Conservation (phyloP, 495 filamentous ascomycete species). For the Letharia lupina region DNA sequence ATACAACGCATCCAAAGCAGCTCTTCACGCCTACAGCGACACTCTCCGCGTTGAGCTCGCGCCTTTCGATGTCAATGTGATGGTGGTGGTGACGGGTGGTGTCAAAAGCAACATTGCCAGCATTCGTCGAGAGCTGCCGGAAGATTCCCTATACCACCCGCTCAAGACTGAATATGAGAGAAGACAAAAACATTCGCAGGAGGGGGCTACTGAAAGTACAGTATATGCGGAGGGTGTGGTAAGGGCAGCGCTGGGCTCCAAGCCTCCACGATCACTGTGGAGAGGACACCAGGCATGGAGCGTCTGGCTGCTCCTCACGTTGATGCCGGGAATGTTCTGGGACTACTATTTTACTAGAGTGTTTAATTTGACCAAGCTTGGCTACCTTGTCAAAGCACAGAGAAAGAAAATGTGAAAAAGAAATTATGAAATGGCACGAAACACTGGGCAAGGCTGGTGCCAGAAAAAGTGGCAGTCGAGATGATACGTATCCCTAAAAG, state of each 20-base stretch:
- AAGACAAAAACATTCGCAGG: slow-evolving; percentile 49
- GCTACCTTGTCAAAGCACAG: background rate
- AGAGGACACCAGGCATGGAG: slow-evolving; percentile 37
- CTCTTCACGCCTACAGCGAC: slow-evolving; percentile 51
- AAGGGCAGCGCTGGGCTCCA: slow-evolving; percentile 40
- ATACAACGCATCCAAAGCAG: slow-evolving; percentile 59
- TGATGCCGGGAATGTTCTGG: slow-evolving; percentile 43
- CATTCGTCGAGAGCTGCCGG: slow-evolving; percentile 39
- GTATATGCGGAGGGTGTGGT: slow-evolving; percentile 53
- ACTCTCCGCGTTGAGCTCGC: slow-evolving; percentile 50
- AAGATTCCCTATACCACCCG: slow-evolving; percentile 44
- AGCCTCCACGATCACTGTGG: slow-evolving; percentile 47
- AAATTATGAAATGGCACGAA: background rate
- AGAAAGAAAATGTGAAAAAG: slow-evolving; percentile 5
- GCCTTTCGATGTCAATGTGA: slow-evolving; percentile 41
- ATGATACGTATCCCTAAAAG: background rate
- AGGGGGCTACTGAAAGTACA: slow-evolving; percentile 43
- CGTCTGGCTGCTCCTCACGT: slow-evolving; percentile 43
- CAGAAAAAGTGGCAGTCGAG: background rate
- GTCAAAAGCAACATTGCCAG: slow-evolving; percentile 52
- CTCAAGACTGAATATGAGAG: slow-evolving; percentile 44
- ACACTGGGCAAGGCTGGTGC: background rate
- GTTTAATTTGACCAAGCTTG: slow-evolving; percentile 28
- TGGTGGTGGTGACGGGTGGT: slow-evolving; percentile 53
- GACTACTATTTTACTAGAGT: slow-evolving; percentile 10